Base-by-base conservation (phyloP, 2,329 filamentous ascomycete genomes). In the Dryadomyces quercus-mongolicae region DNA sequence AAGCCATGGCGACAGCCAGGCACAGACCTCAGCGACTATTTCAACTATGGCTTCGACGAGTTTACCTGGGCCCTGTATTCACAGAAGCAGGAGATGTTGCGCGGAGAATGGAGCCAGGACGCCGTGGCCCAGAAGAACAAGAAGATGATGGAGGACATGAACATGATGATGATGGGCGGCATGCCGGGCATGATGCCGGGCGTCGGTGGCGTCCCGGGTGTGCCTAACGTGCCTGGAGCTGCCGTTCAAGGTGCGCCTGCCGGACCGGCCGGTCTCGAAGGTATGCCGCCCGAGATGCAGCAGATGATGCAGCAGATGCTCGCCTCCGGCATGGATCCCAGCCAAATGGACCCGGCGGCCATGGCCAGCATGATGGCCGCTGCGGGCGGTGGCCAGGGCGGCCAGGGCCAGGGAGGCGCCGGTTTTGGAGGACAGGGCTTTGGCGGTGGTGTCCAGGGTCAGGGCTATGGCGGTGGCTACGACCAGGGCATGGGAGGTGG, bases 41-140 rank as follows among this genome's bases (percentile, higher is more conserved):
- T 97, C 80, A 97, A 97, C 74, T 97, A 97, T 70, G 92, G 92
- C 56, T 97, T 97, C 65, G 92, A 97, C 70, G 92, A 97, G 69
- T 97, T 96, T 69, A 95, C 91, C 1, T 98, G 93, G 93, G 87
- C 91, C 6, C 80, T 91, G 53, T 98, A 98, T 67, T 90, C 91
- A 36, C 76, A 89, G 56, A 94, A 95, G 65, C 93, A 97, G 67
- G 84, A 93, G 60, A 76, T 75, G 22, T 76, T 96, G 63, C 81
- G 86, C 18, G 81, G 81, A 60, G 88, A 92, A 61, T 88, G 89
- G 61, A 81, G 80, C 55, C 81, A 85, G 49, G 81, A 84, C 46
- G 74, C 75, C 46, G 76, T 84, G 52, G 77, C 79, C 20, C 72
- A 74, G 53, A 82, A 77, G 60, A 81, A 81, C 61, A 91, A 94